Percentiles rank a stretch among this genome's conserved stretches.
Evolutionary conservation across 306 rosid genomes (phyloP).

Genomic region (Cucurbita maxima): DNA sequence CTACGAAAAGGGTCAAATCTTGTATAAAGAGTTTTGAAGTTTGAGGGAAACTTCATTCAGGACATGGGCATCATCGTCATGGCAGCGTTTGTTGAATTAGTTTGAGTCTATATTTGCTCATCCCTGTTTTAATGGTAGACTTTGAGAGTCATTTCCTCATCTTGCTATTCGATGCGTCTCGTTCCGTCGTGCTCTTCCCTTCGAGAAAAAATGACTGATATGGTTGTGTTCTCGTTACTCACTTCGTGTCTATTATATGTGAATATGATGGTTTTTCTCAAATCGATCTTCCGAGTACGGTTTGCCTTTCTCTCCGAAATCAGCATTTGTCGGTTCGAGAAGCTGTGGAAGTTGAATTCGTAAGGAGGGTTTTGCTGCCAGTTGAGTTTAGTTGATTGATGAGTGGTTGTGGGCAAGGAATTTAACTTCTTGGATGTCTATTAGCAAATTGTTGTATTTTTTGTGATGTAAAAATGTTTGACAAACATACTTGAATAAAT

Average conservation of each 20-base stretch:
- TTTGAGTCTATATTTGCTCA: not conserved
- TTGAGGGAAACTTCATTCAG: not conserved
- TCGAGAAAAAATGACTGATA: not conserved
- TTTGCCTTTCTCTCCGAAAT: not conserved
- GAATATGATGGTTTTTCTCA: not conserved
- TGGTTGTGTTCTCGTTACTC: not conserved
- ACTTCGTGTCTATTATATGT: not conserved
- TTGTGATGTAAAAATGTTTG: not conserved
- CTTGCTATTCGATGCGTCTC: not conserved
- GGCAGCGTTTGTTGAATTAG: slow-evolving; percentile 5
- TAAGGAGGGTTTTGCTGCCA: not conserved
- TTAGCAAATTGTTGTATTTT: not conserved
- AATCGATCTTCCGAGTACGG: not conserved
- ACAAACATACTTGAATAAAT: not conserved
- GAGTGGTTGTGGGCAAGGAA: not conserved
- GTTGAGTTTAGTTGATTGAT: not conserved
- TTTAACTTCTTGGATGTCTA: not conserved
- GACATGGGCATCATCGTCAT: not conserved
- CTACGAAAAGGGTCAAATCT: not conserved
- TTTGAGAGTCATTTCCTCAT: not conserved
- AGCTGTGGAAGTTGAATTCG: not conserved
- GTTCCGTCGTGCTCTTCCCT: not conserved
- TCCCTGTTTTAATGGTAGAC: not conserved
- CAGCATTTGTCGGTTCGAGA: not conserved
- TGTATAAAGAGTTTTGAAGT: slow-evolving; percentile 1